Evolutionary conservation across 371 early-diverging fungal genomes (phyloP), one percentile per base, ranked within the genome.

Genomic region (Mortierella sp.): DNA sequence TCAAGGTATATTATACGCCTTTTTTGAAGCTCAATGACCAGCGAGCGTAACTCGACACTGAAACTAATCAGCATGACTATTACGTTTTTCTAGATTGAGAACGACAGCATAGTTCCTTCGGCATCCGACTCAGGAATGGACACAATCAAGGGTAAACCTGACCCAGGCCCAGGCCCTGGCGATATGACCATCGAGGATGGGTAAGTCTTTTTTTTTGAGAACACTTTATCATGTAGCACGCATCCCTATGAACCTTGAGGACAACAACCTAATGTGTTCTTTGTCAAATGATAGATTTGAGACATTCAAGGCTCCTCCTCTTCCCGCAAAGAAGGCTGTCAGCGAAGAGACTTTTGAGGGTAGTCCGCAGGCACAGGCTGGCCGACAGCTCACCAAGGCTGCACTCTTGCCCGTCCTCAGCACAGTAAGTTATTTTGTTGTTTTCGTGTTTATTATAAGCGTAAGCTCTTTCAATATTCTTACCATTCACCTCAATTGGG

Each of bases 251-350:
- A 16, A 64, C 16, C 9, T 59, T 10, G 10, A 5, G 31, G 6
- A 37, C 21, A 37, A 64, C 37, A 9, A 37, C 8, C 8, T 13
- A 16, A 5, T 6, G 5, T 37, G 14, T 1, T 37, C 64, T 40
- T 34, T 61, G 21, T 31, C 21, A 9, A 10, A 16, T 19, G 21
- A 8, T 51, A 82, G 86, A 21, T 79, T 73, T 28, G 86, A 79
- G 54, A 86, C 86, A 1, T 76, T 86, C 61, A 86, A 86, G n/a
- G 79, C 86, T 28, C 69, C 79, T 2, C 86, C 82, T 21, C 86
- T 79, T 21, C 69, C 69, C 5, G 72, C 77, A 34, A 81, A 82
- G 72, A 82, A 77, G 40, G 57, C 34, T 0, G 72, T 82, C 24
- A 76, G 55, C 43, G 86, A 86, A n/a, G 77, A 79, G 4, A 43